Percentiles rank a stretch among this genome's conserved stretches.
These are phyloP conservation scores for Verticillium longisporum DNA, from an alignment of 2,329 filamentous ascomycete genomes.

Conservation along the genomic window DNA sequence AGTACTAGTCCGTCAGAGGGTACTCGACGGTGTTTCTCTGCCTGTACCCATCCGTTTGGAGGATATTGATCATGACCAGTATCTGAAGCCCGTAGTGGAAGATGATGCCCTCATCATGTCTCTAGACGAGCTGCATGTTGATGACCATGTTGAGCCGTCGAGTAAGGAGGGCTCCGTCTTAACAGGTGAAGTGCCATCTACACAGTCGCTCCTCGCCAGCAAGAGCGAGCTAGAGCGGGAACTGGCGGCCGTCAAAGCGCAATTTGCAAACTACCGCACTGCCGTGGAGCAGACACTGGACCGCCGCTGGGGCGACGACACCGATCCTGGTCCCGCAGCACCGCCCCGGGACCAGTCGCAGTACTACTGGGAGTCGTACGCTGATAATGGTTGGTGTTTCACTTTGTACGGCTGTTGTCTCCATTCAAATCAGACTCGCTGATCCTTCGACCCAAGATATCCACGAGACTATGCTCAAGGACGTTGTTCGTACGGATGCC, in stretches of 20 bases:
- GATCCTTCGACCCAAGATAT: slow-evolving; percentile 53
- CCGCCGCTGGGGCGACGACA: slow-evolving; percentile 54
- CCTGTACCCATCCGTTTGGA: slow-evolving; percentile 53
- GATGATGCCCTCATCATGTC: slow-evolving; percentile 86
- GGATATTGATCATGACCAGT: slow-evolving; percentile 70
- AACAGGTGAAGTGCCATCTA: slow-evolving; percentile 11
- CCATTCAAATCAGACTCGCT: neutral
- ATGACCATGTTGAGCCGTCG: slow-evolving; percentile 22
- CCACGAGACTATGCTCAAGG: slow-evolving; percentile 93
- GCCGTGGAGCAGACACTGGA: slow-evolving; percentile 62
- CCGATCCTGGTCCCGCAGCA: slow-evolving; percentile 23
- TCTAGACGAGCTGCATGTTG: slow-evolving; percentile 66
- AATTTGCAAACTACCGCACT: slow-evolving; percentile 59
- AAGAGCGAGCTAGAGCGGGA: slow-evolving; percentile 54
- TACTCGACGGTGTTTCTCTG: slow-evolving; percentile 34
- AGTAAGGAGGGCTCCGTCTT: slow-evolving; percentile 1
- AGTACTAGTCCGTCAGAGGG: slow-evolving; percentile 36
- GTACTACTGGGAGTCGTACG: slow-evolving; percentile 57
- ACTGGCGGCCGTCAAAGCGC: slow-evolving; percentile 48
- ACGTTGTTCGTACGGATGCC: slow-evolving; percentile 77
- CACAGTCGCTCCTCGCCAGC: slow-evolving; percentile 36
- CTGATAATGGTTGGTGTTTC: slow-evolving; percentile 42
- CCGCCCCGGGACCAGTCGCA: slow-evolving; percentile 28
- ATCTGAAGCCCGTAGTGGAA: slow-evolving; percentile 75
- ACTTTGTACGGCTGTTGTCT: neutral